phyloP scores from a whole-genome alignment of 2,329 filamentous ascomycete species.

The Talaromyces marneffei region DNA sequence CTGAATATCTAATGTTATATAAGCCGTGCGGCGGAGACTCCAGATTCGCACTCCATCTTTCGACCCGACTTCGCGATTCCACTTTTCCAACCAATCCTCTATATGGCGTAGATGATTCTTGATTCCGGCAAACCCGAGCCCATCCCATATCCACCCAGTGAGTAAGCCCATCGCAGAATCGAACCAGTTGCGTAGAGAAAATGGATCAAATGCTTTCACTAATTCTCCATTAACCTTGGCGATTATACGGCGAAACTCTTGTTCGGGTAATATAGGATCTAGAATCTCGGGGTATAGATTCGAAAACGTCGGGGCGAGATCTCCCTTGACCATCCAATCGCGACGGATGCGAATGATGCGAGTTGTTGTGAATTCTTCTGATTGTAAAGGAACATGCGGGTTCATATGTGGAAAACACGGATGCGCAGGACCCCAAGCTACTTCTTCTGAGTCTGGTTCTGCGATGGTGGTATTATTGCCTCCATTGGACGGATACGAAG shows the following conservation, averaged over 20 bases:
- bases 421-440: conserved; percentile 88
- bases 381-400: conserved; percentile 76
- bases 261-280: conserved; percentile 76
- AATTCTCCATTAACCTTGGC: conserved; percentile 76
- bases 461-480: conserved; percentile 25
- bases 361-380: conserved; percentile 67
- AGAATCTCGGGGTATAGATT: conserved; percentile 96
- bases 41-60: conserved; percentile 67
- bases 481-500: conserved; percentile 35
- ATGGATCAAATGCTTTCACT: conserved; percentile 73
- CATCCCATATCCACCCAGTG: conserved; percentile 94
- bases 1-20: conserved; percentile 61
- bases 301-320: conserved; percentile 86
- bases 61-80: conserved; percentile 65
- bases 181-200: conserved; percentile 66
- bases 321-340: conserved; percentile 86
- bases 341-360: conserved; percentile 85
- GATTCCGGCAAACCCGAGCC: conserved; percentile 68
- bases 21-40: conserved; percentile 73
- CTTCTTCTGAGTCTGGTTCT: conserved; percentile 59
- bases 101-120: conserved; percentile 66
- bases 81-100: conserved; percentile 77
- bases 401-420: conserved; percentile 93
- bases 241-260: conserved; percentile 77
- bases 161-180: conserved; percentile 73